These are phyloP conservation scores for Neophaeococcomyces aloes DNA, from an alignment of 2,329 filamentous ascomycete genomes.

Conservation along the genomic window DNA sequence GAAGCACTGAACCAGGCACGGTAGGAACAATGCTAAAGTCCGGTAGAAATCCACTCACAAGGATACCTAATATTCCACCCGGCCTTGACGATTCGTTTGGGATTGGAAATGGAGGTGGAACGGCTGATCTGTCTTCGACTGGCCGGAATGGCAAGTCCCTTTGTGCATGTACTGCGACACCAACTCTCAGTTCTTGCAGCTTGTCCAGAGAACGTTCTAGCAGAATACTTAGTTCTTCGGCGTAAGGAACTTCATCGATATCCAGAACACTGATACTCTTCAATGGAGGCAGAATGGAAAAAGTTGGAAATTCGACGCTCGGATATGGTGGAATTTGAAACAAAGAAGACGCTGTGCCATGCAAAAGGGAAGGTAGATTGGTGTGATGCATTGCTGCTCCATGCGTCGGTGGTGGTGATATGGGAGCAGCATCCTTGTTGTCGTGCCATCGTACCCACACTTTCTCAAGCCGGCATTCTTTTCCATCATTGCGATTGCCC, in stretches of 20 bases:
- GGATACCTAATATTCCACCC: conserved; percentile 55
- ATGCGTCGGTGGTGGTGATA: conserved; percentile 20
- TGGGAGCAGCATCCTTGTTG: conserved; percentile 44
- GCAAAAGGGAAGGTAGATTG: conserved; percentile 17
- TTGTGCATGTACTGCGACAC: conserved; percentile 51
- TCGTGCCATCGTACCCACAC: conserved; percentile 79
- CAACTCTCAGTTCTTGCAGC: conserved; percentile 61
- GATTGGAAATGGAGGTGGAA: conserved; percentile 28
- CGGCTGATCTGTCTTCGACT: conserved; percentile 14
- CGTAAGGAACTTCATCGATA: conserved; percentile 70
- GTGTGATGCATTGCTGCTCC: conserved; percentile 10
- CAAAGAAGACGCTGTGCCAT: conserved; percentile 14
- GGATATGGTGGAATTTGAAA: conserved; percentile 34
- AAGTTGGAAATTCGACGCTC: conserved; percentile 65
- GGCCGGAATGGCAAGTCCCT: conserved; percentile 26
- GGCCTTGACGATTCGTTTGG: conserved; percentile 49
- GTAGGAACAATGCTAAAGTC: conserved; percentile 4
- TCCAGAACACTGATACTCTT: conserved; percentile 68
- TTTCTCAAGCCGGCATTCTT: conserved; percentile 57
- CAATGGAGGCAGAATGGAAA: conserved; percentile 64
- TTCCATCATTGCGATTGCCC: conserved; percentile 48
- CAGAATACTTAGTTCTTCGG: conserved; percentile 71
- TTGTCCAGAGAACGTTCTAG: conserved; percentile 58
- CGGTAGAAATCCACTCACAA: conserved; percentile 59
- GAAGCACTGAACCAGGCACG: neutral